Percentiles rank a stretch among this genome's conserved stretches.
phyloP scores from a whole-genome alignment of 495 filamentous ascomycete genomes.

The Penicillium steckii region DNA sequence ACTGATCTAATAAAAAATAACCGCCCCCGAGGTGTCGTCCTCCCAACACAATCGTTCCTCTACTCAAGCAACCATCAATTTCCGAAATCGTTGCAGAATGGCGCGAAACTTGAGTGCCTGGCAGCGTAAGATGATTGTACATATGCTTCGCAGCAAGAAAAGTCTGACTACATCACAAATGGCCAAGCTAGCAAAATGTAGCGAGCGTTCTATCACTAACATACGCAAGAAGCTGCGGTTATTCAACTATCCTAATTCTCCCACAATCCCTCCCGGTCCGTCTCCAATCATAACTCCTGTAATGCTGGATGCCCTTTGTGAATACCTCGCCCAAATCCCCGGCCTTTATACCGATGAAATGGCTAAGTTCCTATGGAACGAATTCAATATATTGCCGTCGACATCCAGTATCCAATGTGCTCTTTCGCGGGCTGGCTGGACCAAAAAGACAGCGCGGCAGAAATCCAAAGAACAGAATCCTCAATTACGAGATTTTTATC shows the following conservation, averaged over 20 bases:
- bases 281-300: conserved; percentile 13
- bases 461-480: background rate
- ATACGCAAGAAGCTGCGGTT: background rate
- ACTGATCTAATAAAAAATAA: too few species aligned
- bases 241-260: background rate
- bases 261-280: conserved; percentile 11
- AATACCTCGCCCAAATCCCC: conserved; percentile 8
- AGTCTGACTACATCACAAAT: conserved; percentile 10
- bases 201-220: conserved; percentile 6
- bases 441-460: background rate
- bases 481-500: background rate
- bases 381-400: background rate
- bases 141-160: conserved; percentile 8
- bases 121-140: conserved; percentile 4
- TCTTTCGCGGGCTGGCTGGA: background rate
- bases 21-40: too few species aligned
- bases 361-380: background rate
- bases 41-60: too few species aligned
- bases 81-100: too few species aligned
- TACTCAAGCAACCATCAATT: too few species aligned
- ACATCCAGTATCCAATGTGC: background rate
- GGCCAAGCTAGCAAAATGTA: conserved; percentile 1
- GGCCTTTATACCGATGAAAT: conserved; percentile 19
- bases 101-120: too few species aligned
- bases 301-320: conserved; percentile 19